Base-by-base conservation (phyloP, 768 basidiomycete genomes). In the Hortiboletus campestris region DNA sequence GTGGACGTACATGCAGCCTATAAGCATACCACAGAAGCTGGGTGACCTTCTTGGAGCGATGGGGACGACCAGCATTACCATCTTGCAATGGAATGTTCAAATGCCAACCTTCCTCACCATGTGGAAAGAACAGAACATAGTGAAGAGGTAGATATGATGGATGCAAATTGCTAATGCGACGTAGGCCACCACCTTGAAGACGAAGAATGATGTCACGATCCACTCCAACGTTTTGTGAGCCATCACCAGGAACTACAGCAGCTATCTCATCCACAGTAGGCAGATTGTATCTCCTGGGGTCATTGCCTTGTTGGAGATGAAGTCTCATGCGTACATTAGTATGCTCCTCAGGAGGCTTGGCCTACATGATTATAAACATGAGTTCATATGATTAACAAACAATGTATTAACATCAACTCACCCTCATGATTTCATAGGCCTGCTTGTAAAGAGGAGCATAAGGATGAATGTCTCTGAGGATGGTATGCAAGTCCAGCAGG, bases 41-140 rank as follows among this genome's bases (percentile, higher is more conserved):
- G 0, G 73, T 73, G 3, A 77, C 57, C 5, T 67, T 61, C 17
- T 66, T 65, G 28, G 54, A 53, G 28, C 29, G 11, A 39, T 54
- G 22, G 10, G 43, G 35, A 14, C 44, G 6, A 0, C 47, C 12
- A 40, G 55, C 48, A 19, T 53, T 51, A 14, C 16, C 10, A 19
- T 28, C 0, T 19, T 59, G 50, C 14, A 67, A 39, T 0, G 42
- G 55, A 4, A 75, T 59, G 0, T 66, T 31, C 6, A 58, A 14
- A 56, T 72, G 67, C 77, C 74, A 81, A 3, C 78, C 78, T 41
- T 60, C 41, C 16, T 74, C 60, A 3, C 77, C 77, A 36, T 47
- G 16, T 4, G 78, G 75, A 67, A 80, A 80, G 2, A 82, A 65
- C 0, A 82, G 57, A 0, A 75, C 72, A 74, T 79, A 80, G 16